phyloP scores from a whole-genome alignment of 1,284 basidiomycete genomes.

The Marasmius tenuissimus region DNA sequence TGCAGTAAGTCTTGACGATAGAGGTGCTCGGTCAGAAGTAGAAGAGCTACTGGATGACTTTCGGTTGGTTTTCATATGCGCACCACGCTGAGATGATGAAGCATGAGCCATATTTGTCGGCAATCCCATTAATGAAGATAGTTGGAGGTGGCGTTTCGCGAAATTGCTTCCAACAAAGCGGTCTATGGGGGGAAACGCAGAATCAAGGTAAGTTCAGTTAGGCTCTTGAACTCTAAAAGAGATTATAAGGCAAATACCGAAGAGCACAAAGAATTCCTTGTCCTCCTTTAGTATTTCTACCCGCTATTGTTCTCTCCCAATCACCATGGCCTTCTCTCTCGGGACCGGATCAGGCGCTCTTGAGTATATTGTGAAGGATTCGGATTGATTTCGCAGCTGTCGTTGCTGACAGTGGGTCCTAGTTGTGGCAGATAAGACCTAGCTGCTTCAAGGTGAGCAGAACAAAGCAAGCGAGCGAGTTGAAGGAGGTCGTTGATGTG shows the following conservation, averaged over 20 bases:
- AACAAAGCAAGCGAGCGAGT: no score
- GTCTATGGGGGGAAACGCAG: no score
- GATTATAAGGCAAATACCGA: not conserved
- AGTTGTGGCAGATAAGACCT: no score
- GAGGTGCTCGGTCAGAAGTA: not conserved
- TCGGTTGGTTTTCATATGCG: not conserved
- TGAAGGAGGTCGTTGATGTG: no score
- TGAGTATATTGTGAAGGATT: no score
- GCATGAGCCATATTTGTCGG: not conserved
- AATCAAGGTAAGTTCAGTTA: no score
- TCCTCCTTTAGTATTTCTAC: not conserved
- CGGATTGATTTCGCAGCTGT: no score
- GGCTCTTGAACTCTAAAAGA: not conserved
- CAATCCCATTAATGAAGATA: not conserved
- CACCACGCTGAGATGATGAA: not conserved
- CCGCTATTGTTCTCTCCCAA: not conserved
- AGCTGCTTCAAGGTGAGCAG: no score
- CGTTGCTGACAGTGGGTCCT: no score
- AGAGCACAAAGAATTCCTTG: not conserved
- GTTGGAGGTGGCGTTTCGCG: not conserved
- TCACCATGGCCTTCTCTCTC: not conserved
- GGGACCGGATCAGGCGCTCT: not conserved
- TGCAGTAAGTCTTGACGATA: not conserved
- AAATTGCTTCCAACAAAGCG: no score
- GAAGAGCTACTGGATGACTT: not conserved